Conservation (phyloP, 1,139 yeast genomes). For the Kurtzmaniella quercitrusa region DNA sequence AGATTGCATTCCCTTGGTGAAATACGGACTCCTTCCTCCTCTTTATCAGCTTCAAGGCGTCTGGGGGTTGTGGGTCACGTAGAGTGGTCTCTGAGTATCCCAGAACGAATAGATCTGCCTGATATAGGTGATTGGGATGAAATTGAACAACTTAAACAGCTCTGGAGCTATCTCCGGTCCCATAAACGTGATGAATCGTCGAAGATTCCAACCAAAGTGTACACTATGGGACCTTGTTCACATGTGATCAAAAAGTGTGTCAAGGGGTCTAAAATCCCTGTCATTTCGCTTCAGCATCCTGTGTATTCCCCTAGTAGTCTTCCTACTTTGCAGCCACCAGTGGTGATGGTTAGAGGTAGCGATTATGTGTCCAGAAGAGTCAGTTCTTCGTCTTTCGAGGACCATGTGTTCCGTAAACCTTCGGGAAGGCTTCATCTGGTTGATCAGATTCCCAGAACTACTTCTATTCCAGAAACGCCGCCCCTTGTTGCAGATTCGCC, state of each 20-base stretch:
- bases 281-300: conserved; percentile 28
- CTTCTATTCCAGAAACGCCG: conserved; percentile 10
- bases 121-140: not conserved
- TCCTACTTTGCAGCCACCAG: conserved; percentile 9
- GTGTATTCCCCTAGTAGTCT: conserved; percentile 18
- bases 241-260: conserved; percentile 3
- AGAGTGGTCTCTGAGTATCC: not conserved
- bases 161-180: conserved; percentile 6
- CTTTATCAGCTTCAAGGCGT: not conserved
- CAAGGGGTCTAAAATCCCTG: conserved; percentile 23
- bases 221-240: not conserved
- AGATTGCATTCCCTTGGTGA: not conserved
- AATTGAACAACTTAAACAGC: conserved; percentile 3
- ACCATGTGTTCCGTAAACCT: conserved; percentile 4
- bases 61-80: too few relatives aligned
- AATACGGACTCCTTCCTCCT: not conserved
- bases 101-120: not conserved
- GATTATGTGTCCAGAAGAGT: conserved; percentile 1
- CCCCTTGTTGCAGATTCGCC: conserved; percentile 3
- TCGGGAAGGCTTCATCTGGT: conserved; percentile 3
- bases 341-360: conserved; percentile 2
- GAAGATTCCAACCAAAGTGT: conserved; percentile 24
- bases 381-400: not conserved
- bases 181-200: conserved; percentile 10
- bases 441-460: not conserved